phyloP scores from a whole-genome alignment of 371 early-diverging fungal genomes.

The Syncephalastrum monosporum region DNA sequence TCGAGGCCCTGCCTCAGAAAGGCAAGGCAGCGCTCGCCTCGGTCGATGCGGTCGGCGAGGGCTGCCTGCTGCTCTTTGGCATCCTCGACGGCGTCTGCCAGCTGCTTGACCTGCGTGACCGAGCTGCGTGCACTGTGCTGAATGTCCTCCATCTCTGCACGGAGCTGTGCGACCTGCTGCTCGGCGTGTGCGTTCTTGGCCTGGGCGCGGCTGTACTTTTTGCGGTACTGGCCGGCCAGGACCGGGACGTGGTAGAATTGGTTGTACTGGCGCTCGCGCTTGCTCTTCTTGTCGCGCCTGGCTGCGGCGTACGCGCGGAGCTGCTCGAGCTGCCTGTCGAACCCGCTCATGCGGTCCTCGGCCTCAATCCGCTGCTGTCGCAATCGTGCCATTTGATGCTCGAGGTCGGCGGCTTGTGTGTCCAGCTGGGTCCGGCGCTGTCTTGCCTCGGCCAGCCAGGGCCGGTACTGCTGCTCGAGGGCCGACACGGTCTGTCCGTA shows the following conservation, averaged over 20 bases:
- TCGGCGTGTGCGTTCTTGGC: slow-evolving; percentile 31
- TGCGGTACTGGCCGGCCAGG: slow-evolving; percentile 28
- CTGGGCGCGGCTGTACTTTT: slow-evolving; percentile 36
- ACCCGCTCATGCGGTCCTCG: slow-evolving; percentile 5
- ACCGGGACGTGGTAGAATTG: slow-evolving; percentile 30
- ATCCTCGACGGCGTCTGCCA: slow-evolving; percentile 19
- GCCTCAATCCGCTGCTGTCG: slow-evolving; percentile 11
- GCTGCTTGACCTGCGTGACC: too few species aligned
- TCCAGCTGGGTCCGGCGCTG: slow-evolving; percentile 8
- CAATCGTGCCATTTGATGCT: slow-evolving; percentile 6
- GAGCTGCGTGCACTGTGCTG: background rate
- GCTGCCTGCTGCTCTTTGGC: slow-evolving; percentile 11
- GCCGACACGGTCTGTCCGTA: slow-evolving; percentile 13
- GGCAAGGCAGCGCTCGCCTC: slow-evolving; percentile 7
- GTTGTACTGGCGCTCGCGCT: slow-evolving; percentile 37
- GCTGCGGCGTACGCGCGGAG: slow-evolving; percentile 20
- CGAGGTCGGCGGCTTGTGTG: slow-evolving; percentile 9
- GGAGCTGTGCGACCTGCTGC: slow-evolving; percentile 31
- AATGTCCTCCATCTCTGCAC: slow-evolving; percentile 11
- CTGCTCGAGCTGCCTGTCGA: slow-evolving; percentile 14
- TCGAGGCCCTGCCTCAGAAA: slow-evolving; percentile 19
- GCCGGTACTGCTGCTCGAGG: slow-evolving; percentile 11
- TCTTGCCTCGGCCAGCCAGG: slow-evolving; percentile 1
- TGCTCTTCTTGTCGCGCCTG: slow-evolving; percentile 27
- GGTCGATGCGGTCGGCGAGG: slow-evolving; percentile 11